A percentile compares a stretch with the other conserved stretches of the same genome.
phyloP scores from a whole-genome alignment of 148 eudicot species.

The Oxyria digyna region DNA sequence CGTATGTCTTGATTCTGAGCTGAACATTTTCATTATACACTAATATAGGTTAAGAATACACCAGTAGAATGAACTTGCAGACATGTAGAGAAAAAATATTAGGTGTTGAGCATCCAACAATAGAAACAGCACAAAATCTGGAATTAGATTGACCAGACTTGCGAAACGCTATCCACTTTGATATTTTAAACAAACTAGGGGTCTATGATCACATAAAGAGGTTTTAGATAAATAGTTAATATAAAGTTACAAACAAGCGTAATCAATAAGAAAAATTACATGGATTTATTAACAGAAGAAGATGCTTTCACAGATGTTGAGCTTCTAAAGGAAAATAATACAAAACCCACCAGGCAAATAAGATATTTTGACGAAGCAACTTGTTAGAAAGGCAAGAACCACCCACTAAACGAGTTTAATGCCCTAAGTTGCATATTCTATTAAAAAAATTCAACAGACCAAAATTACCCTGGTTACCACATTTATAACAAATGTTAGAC shows the following conservation, averaged over 20 bases:
- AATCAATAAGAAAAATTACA: neutral
- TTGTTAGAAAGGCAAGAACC: neutral
- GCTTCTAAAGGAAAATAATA: neutral
- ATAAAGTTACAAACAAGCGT: neutral
- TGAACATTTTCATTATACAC: conserved; percentile 17
- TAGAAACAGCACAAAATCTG: neutral
- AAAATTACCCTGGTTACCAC: no score
- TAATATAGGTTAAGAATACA: conserved; percentile 3
- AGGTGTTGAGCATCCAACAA: neutral
- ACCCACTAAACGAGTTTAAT: neutral
- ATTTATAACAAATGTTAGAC: no score
- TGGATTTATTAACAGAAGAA: neutral
- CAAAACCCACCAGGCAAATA: neutral
- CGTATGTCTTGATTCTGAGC: conserved; percentile 50
- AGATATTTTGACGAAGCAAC: neutral
- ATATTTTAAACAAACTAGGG: neutral
- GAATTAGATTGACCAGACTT: neutral
- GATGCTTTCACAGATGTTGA: neutral
- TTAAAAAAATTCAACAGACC: no score
- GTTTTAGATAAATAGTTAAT: neutral
- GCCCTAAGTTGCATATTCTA: no score
- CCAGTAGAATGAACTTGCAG: neutral
- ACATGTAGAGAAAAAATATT: neutral
- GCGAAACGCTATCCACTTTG: neutral
- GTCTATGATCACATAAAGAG: neutral